A percentile compares a stretch with the other conserved stretches of the same genome.
phyloP scores from a whole-genome alignment of 139 green algal species.

The Picochlorum costavermella region DNA sequence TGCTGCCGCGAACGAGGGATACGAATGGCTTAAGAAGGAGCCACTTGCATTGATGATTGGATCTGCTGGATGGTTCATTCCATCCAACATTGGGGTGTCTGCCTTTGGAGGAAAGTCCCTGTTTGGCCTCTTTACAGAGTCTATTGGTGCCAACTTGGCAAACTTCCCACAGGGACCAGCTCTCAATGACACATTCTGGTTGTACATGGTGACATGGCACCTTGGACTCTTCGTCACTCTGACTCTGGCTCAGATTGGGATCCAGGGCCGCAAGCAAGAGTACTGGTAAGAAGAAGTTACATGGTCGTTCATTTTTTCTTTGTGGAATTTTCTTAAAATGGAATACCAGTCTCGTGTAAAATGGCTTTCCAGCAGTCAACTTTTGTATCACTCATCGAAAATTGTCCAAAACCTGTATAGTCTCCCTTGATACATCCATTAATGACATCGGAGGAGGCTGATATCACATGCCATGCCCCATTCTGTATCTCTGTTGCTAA shows the following conservation, averaged over 20 bases:
- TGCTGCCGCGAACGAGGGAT: slow-evolving; percentile 53
- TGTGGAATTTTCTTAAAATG: too few relatives aligned
- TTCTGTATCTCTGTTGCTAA: slow-evolving; percentile 15
- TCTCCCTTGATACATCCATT: slow-evolving; percentile 19
- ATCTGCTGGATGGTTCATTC: slow-evolving; percentile 53
- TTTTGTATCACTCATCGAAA: neutral
- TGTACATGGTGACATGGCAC: slow-evolving; percentile 55
- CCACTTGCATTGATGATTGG: slow-evolving; percentile 19
- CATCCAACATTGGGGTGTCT: slow-evolving; percentile 49
- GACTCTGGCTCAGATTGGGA: slow-evolving; percentile 54
- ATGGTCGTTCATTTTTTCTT: neutral
- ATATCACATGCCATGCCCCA: slow-evolving; percentile 14
- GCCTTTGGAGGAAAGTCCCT: slow-evolving; percentile 61
- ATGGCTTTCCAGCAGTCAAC: slow-evolving; percentile 1
- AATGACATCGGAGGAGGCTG: slow-evolving; percentile 13
- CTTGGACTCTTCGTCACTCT: slow-evolving; percentile 54
- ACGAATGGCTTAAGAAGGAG: slow-evolving; percentile 38
- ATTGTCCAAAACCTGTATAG: neutral
- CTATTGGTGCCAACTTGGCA: slow-evolving; percentile 61
- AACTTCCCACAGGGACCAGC: slow-evolving; percentile 72
- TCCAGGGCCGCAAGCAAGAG: slow-evolving; percentile 32
- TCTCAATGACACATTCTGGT: slow-evolving; percentile 32
- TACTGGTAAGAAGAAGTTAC: slow-evolving; percentile 9
- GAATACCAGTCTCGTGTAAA: slow-evolving; percentile 2
- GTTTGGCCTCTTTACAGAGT: slow-evolving; percentile 59